Evolutionary conservation across 2,329 filamentous ascomycete species (phyloP).

Genomic region (Penicillium sp.): DNA sequence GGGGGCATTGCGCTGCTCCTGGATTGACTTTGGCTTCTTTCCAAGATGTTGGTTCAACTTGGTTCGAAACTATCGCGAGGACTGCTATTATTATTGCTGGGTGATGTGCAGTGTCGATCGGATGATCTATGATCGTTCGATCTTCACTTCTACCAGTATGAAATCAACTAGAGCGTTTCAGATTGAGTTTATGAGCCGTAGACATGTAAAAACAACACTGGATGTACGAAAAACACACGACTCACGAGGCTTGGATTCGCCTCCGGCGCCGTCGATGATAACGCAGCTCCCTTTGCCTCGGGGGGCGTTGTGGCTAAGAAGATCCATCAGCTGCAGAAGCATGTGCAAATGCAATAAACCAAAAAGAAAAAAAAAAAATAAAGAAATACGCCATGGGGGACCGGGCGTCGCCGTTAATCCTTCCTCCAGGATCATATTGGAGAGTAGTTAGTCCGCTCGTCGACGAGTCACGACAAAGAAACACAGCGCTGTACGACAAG

Average conservation of each 20-base stretch:
- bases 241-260: not conserved
- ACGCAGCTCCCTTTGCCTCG: not conserved
- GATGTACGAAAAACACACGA: not conserved
- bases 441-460: not conserved
- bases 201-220: not conserved
- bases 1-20: not conserved
- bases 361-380: not conserved
- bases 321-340: conserved; percentile 8
- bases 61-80: not conserved
- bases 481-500: conserved; percentile 15
- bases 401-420: not conserved
- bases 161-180: conserved; percentile 4
- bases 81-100: not conserved
- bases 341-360: conserved; percentile 5
- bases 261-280: not conserved
- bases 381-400: not conserved
- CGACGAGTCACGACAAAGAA: not conserved
- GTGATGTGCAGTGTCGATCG: conserved; percentile 6
- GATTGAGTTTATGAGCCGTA: conserved; percentile 4
- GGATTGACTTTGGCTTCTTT: not conserved
- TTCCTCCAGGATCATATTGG: no score
- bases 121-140: conserved; percentile 5
- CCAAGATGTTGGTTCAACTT: not conserved
- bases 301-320: not conserved
- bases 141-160: not conserved